Evolutionary conservation across 1,284 basidiomycete species (phyloP).

Genomic region (Apiotrichum siamense): DNA sequence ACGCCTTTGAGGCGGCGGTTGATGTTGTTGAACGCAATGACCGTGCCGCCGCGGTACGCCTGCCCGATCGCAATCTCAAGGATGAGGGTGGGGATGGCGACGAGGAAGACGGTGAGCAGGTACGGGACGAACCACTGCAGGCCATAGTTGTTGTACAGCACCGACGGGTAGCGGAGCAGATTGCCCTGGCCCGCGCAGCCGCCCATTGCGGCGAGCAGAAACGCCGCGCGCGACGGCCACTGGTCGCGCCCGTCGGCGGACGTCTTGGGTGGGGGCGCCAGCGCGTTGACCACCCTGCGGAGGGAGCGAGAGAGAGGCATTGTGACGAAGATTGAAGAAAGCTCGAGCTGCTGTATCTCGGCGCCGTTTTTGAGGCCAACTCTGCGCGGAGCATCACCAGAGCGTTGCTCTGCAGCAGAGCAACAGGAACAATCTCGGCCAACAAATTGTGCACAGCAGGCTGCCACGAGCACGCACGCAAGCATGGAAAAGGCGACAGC

Average conservation of each 20-base stretch:
- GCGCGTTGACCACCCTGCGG: constrained; percentile 2
- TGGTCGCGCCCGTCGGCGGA: constrained; percentile 20
- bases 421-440: too few species aligned
- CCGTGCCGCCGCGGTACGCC: constrained; percentile 23
- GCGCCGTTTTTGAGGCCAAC: too few species aligned
- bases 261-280: constrained; percentile 18
- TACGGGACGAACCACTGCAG: constrained; percentile 29
- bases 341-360: too few species aligned
- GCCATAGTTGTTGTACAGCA: constrained; percentile 27
- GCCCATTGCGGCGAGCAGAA: constrained; percentile 26
- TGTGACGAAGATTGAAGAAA: too few species aligned
- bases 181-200: constrained; percentile 26
- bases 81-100: constrained; percentile 23
- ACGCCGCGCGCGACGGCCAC: constrained; percentile 23
- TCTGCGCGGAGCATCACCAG: too few species aligned
- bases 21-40: constrained; percentile 26
- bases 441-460: too few species aligned
- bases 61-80: constrained; percentile 23
- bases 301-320: constrained; percentile 1
- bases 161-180: constrained; percentile 22
- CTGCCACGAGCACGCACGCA: too few species aligned
- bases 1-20: constrained; percentile 19
- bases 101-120: constrained; percentile 19
- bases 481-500: too few species aligned
- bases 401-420: too few species aligned